These are phyloP conservation scores for Pyronema omphalodes DNA, from an alignment of 495 filamentous ascomycete genomes.

Conservation along the genomic window DNA sequence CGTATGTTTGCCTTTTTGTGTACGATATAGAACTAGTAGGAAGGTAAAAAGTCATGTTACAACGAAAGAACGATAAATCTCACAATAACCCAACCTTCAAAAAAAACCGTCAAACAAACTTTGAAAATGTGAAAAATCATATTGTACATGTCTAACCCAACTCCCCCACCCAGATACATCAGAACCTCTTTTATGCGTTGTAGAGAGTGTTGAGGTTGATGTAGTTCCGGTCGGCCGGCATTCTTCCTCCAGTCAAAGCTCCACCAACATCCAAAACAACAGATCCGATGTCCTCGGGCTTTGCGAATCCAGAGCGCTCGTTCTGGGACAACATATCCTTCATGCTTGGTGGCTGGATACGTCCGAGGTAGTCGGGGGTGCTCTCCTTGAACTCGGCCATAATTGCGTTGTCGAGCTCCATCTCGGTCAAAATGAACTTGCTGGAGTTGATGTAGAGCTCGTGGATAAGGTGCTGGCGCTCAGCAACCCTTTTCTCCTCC, in stretches of 20 bases:
- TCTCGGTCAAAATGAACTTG: conserved; percentile 44
- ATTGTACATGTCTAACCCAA: neutral
- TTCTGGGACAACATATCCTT: conserved; percentile 24
- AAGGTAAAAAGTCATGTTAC: neutral
- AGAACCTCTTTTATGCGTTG: neutral
- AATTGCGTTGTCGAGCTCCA: conserved; percentile 41
- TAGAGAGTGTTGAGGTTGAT: neutral
- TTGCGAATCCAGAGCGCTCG: conserved; percentile 1
- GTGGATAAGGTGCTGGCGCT: conserved; percentile 35
- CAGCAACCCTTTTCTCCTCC: conserved; percentile 26
- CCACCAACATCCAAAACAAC: conserved; percentile 1
- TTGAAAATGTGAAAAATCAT: neutral
- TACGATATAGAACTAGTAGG: conserved; percentile 1
- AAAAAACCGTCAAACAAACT: neutral
- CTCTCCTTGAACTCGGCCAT: conserved; percentile 41
- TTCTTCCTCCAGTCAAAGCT: conserved; percentile 2
- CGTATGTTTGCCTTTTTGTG: neutral
- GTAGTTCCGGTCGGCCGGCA: neutral
- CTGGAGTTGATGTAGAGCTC: conserved; percentile 46
- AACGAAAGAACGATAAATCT: neutral
- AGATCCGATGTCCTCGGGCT: neutral
- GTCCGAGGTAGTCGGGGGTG: conserved; percentile 35
- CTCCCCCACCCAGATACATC: neutral
- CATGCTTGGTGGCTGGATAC: too few relatives aligned
- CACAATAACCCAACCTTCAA: neutral